A percentile compares a stretch with the other conserved stretches of the same genome.
Conservation (phyloP, 228 moss, liverwort and hornwort species). For the Sphagnum fallax region DNA sequence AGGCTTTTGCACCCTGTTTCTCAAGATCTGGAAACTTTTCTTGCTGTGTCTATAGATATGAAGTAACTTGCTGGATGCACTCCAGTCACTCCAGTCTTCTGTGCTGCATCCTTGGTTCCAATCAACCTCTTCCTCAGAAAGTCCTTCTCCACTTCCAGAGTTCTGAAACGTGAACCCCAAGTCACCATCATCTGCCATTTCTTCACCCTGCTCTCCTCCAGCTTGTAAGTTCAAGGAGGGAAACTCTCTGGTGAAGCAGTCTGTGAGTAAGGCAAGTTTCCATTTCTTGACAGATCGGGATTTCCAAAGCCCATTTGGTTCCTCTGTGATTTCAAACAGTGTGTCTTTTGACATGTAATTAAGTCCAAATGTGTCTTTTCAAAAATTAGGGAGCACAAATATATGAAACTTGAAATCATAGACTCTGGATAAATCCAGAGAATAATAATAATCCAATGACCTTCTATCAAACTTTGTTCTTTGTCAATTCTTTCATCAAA, state of each 20-base stretch:
- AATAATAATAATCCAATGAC: too few relatives aligned
- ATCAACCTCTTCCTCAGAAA: neutral
- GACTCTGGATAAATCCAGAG: too few relatives aligned
- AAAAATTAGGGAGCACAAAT: too few relatives aligned
- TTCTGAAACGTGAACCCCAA: neutral
- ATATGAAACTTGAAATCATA: too few relatives aligned
- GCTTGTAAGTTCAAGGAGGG: neutral
- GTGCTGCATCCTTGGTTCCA: neutral
- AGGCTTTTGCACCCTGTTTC: conserved; percentile 36
- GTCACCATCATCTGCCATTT: neutral
- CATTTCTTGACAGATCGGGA: neutral
- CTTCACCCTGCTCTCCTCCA: neutral
- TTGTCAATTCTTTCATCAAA: too few relatives aligned
- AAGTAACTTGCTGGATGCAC: neutral
- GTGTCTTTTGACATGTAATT: too few relatives aligned
- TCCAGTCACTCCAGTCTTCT: neutral
- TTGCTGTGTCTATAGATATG: neutral
- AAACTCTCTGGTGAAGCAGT: neutral
- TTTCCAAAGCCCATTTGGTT: too few relatives aligned
- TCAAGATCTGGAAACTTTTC: conserved; percentile 1
- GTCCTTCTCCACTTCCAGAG: neutral
- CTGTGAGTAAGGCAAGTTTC: conserved; percentile 1
- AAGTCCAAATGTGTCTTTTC: too few relatives aligned
- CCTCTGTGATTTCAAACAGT: too few relatives aligned
- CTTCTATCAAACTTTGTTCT: too few relatives aligned